Conservation (phyloP, 164 flowering plant species). For the Chimonanthus praecox region DNA sequence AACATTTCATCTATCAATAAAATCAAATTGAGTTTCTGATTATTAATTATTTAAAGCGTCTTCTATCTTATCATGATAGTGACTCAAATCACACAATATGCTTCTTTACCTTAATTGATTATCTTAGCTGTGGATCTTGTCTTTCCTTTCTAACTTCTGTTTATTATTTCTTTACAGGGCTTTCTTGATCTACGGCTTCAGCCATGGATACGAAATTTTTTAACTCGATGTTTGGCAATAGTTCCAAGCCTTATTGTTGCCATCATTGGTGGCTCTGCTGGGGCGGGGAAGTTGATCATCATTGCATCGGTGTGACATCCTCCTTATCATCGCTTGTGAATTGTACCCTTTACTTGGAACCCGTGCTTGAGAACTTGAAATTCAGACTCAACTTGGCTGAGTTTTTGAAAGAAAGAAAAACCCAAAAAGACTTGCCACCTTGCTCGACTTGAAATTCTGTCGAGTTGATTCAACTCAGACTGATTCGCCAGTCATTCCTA, state of each 20-base stretch:
- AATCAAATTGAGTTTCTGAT: not conserved
- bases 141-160: not conserved
- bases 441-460: too few species aligned
- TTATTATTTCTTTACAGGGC: slow-evolving; percentile 42
- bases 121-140: not conserved
- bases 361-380: too few species aligned
- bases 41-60: not conserved
- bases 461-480: too few species aligned
- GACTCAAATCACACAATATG: not conserved
- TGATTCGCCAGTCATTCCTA: too few species aligned
- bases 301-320: slow-evolving; percentile 64
- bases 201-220: slow-evolving; percentile 80
- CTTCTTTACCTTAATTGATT: not conserved
- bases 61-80: not conserved
- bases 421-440: too few species aligned
- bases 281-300: slow-evolving; percentile 84
- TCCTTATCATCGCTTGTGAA: too few species aligned
- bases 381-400: too few species aligned
- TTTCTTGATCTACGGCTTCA: slow-evolving; percentile 71
- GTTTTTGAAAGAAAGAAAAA: too few species aligned
- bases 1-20: not conserved
- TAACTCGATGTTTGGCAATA: slow-evolving; percentile 86
- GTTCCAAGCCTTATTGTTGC: slow-evolving; percentile 90
- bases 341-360: too few species aligned
- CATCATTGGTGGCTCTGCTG: slow-evolving; percentile 80